Evolutionary conservation across 495 filamentous ascomycete genomes (phyloP), one percentile per base, ranked within the genome.

Genomic region (Tetracladium marchalianum): DNA sequence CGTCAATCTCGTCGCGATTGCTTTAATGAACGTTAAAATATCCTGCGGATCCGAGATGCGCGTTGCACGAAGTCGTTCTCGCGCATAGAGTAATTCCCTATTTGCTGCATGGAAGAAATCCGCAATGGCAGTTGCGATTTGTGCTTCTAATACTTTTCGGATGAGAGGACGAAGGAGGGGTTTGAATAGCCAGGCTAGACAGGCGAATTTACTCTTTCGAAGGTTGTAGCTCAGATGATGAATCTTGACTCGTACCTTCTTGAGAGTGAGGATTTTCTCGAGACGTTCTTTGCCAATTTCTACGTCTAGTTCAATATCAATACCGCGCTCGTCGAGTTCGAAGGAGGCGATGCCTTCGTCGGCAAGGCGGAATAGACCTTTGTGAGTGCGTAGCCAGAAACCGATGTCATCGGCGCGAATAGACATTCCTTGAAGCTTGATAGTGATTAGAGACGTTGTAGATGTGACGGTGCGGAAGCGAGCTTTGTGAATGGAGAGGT

Each of bases 281-380:
- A 90, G 58, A 5, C 72, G 66, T 49, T 85, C 80, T 32, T 77
- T 76, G 34, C 80, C 82, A 33, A 97, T 73, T 52, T 94, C 86
- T 4, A 95, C 65, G 50, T 90, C 85, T 4, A 95, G 62, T 19
- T 85, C 75, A 43, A 97, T 77, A 58, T 97, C 90, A 41, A 95
- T 77, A 1, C 90, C 90, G 5, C 85, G 72, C 41, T 84, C 78
- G 62, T 95, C 90, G 8, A 97, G 78, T 19, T 73, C 75, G 62
- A 95, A 87, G 41, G 80, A 85, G 24, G 83, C 85, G 31, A 95
- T 84, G 16, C 90, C 90, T 57, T 88, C 76, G 56, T 93, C 87
- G 27, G 73, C 76, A 16, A 94, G 66, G 31, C 73, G 78, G 40
- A 87, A 65, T 3, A 80, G 51, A 5, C 85, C 79, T 10, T 77